Evolutionary conservation across 2,329 filamentous ascomycete species (phyloP).

Genomic region (Calycina herbarum): DNA sequence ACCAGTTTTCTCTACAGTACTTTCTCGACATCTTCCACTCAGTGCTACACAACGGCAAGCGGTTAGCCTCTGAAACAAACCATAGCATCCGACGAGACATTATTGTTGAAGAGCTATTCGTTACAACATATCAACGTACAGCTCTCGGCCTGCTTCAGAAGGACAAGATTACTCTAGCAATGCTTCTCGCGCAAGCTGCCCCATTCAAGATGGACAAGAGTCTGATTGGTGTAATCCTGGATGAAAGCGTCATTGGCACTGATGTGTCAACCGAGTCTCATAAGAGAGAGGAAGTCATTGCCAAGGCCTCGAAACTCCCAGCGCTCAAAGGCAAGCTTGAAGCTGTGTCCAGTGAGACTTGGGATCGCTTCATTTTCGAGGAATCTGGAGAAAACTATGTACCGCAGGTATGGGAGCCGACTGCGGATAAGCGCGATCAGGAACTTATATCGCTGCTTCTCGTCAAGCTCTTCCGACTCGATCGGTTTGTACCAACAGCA

Average conservation of each 20-base stretch:
- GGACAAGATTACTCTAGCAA: slow-evolving; percentile 89
- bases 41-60: slow-evolving; percentile 79
- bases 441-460: slow-evolving; percentile 81
- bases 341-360: slow-evolving; percentile 60
- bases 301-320: slow-evolving; percentile 65
- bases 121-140: slow-evolving; percentile 91
- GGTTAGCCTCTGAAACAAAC: slow-evolving; percentile 64
- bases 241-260: slow-evolving; percentile 70
- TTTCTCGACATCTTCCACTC: slow-evolving; percentile 97
- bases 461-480: slow-evolving; percentile 91
- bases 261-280: slow-evolving; percentile 73
- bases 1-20: slow-evolving; percentile 98
- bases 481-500: slow-evolving; percentile 89
- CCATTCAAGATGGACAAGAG: slow-evolving; percentile 93
- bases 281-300: slow-evolving; percentile 67
- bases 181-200: slow-evolving; percentile 93
- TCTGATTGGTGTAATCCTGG: slow-evolving; percentile 83
- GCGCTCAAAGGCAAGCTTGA: slow-evolving; percentile 74
- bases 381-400: slow-evolving; percentile 85
- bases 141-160: slow-evolving; percentile 89
- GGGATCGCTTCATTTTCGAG: slow-evolving; percentile 80
- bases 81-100: slow-evolving; percentile 80
- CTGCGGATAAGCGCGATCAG: slow-evolving; percentile 66
- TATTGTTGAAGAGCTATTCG: slow-evolving; percentile 88
- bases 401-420: slow-evolving; percentile 71